These are phyloP conservation scores for Lentinula edodes DNA, from an alignment of 768 basidiomycete species.

Conservation along the genomic window DNA sequence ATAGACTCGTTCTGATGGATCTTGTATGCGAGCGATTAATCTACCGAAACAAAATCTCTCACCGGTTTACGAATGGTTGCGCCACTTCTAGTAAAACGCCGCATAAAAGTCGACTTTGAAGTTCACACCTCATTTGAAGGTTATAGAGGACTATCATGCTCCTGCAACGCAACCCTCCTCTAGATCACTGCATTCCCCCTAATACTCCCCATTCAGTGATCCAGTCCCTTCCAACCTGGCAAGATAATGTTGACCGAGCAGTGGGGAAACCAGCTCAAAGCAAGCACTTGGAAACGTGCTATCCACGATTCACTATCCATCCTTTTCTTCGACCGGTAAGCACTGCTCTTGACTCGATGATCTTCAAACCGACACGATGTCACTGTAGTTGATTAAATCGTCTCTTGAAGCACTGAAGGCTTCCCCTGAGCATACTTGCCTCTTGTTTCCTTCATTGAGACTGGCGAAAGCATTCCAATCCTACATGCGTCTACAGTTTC, in stretches of 20 bases:
- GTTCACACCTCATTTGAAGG: neutral
- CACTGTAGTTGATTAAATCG: neutral
- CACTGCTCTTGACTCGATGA: constrained; percentile 1
- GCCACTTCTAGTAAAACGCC: no score
- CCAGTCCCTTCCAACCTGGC: constrained; percentile 89
- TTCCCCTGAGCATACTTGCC: neutral
- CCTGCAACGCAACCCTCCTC: constrained; percentile 8
- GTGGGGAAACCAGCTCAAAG: constrained; percentile 77
- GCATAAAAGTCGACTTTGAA: no score
- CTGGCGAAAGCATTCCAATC: constrained; percentile 61
- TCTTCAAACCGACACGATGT: neutral
- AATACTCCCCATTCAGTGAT: constrained; percentile 86
- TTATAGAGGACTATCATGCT: neutral
- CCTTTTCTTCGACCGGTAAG: constrained; percentile 75
- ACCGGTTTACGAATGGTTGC: no score
- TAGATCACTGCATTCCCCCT: constrained; percentile 58
- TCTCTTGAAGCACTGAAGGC: neutral
- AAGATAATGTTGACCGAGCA: constrained; percentile 87
- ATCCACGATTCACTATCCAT: constrained; percentile 94
- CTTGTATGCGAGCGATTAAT: neutral
- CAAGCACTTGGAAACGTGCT: constrained; percentile 79
- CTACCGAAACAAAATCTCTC: no score
- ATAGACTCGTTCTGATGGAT: neutral
- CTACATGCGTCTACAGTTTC: neutral
- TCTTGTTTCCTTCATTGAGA: constrained; percentile 30